Conservation (phyloP, 108 stramenopile species). For the Hondaea fermentalgiana region DNA sequence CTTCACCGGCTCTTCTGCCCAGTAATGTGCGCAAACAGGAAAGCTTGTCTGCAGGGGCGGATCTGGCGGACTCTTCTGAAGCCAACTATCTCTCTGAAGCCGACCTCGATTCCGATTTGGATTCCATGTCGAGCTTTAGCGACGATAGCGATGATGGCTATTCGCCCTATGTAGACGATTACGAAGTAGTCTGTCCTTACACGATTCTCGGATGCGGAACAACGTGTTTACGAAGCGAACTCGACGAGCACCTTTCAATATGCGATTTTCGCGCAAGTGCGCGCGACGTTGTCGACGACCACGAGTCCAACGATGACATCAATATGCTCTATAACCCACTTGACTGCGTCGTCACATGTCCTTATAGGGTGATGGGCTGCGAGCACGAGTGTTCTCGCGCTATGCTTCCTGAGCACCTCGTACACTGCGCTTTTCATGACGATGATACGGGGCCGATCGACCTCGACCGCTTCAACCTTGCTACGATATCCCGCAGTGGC, state of each 20-base stretch:
- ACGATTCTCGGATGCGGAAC: constrained; percentile 4
- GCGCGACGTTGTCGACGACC: background rate
- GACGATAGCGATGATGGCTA: background rate
- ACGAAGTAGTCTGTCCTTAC: constrained; percentile 5
- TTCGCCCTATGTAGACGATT: background rate
- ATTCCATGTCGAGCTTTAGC: background rate
- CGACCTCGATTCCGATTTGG: background rate
- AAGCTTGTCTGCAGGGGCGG: too few relatives aligned
- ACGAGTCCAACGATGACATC: background rate
- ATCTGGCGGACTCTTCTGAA: too few relatives aligned
- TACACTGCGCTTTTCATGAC: background rate
- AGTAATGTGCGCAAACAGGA: background rate
- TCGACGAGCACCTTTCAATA: background rate
- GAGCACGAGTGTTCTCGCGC: background rate
- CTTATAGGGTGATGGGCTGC: background rate
- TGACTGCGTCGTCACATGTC: background rate
- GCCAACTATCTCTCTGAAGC: background rate
- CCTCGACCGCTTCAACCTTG: background rate
- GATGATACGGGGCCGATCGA: background rate
- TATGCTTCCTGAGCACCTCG: background rate
- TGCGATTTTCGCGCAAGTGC: background rate
- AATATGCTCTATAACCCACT: background rate
- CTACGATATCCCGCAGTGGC: background rate
- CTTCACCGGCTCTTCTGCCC: background rate
- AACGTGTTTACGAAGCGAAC: background rate